phyloP scores from a whole-genome alignment of 768 basidiomycete species.

The Kwoniella mangroviensis region DNA sequence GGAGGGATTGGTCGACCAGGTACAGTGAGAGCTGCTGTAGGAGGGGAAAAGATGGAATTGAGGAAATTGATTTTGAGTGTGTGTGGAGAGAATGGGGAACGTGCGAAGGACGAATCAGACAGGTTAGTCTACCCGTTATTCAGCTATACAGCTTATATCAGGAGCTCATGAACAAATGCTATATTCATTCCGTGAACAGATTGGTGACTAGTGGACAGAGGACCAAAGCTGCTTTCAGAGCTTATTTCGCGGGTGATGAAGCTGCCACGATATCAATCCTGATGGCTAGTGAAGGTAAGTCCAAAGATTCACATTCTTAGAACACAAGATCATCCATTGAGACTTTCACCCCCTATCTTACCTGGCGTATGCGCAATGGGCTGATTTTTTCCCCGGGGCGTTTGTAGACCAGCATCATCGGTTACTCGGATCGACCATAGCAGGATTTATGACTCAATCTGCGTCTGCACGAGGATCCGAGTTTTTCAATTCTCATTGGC shows the following conservation, averaged over 20 bases:
- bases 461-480: constrained; percentile 32
- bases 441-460: constrained; percentile 40
- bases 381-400: too few species aligned
- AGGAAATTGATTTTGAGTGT: constrained; percentile 51
- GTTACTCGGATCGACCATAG: constrained; percentile 47
- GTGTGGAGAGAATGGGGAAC: constrained; percentile 38
- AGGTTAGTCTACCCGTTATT: constrained; percentile 25
- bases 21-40: constrained; percentile 13
- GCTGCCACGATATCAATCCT: constrained; percentile 48
- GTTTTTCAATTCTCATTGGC: constrained; percentile 50
- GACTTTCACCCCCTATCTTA: too few species aligned
- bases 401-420: constrained; percentile 47
- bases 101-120: constrained; percentile 34
- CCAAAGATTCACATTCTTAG: too few species aligned
- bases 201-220: constrained; percentile 39
- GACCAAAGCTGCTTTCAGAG: constrained; percentile 54
- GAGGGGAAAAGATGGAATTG: constrained; percentile 26
- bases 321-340: too few species aligned
- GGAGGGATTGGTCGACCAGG: constrained; percentile 21
- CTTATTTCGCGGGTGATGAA: constrained; percentile 53
- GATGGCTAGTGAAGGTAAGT: constrained; percentile 42
- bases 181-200: too few species aligned
- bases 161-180: neutral
- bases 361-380: too few species aligned
- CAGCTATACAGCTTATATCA: neutral